Conservation (phyloP, 2,329 filamentous ascomycete genomes). For the Pseudopyricularia javanii region DNA sequence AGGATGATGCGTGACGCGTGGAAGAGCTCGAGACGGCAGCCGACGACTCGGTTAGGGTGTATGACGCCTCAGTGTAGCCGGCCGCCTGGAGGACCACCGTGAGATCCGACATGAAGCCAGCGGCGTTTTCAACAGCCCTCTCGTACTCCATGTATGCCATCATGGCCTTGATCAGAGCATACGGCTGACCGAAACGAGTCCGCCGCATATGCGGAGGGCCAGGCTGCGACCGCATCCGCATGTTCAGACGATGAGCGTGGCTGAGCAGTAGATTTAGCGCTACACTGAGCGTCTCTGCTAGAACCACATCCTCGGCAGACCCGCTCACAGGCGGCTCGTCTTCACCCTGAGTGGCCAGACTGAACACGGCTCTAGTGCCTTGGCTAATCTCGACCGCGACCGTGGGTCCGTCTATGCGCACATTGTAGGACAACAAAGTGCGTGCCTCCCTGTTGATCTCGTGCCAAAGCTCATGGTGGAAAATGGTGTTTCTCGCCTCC, state of each 20-base stretch:
- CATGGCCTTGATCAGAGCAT: constrained; percentile 38
- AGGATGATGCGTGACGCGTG: constrained; percentile 13
- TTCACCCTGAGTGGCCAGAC: constrained; percentile 52
- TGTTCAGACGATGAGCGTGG: constrained; percentile 64
- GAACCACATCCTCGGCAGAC: constrained; percentile 21
- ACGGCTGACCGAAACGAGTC: constrained; percentile 25
- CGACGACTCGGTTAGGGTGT: constrained; percentile 26
- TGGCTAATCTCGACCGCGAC: constrained; percentile 43
- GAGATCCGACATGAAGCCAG: constrained; percentile 29
- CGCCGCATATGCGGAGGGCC: constrained; percentile 24
- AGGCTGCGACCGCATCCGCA: constrained; percentile 52
- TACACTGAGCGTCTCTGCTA: constrained; percentile 55
- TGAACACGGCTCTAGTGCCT: constrained; percentile 48
- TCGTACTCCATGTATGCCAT: constrained; percentile 35
- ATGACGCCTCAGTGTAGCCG: constrained; percentile 28
- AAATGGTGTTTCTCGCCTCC: constrained; percentile 66
- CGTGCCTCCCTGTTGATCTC: constrained; percentile 78
- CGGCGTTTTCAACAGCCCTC: constrained; percentile 24
- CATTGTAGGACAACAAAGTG: constrained; percentile 55
- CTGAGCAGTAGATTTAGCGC: constrained; percentile 65
- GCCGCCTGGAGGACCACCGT: constrained; percentile 30
- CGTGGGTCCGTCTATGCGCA: constrained; percentile 47
- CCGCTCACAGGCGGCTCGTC: constrained; percentile 8
- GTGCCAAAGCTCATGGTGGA: constrained; percentile 79
- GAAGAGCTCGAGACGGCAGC: constrained; percentile 19